Base-by-base conservation (phyloP, 78 protist species). In the Pelomyxa schiedti region DNA sequence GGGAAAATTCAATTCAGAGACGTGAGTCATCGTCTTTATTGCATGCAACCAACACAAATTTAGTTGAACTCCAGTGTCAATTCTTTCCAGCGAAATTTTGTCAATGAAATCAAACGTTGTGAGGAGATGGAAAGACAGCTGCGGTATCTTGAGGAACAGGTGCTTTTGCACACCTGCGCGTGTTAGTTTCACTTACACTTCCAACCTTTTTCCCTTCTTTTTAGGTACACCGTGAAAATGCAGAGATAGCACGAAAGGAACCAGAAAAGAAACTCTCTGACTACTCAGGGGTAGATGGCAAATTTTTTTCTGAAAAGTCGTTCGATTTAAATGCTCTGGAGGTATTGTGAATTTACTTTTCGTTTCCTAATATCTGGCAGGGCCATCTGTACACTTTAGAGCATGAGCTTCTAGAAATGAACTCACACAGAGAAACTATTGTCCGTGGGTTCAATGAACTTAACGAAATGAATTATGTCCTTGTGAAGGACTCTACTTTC, bases 121-220 rank as follows among this genome's bases (percentile, higher is more conserved):
- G 88, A 88, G 1, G 89, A 88, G 65, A 69, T 83, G 79, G 86
- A 83, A 41, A 79, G 92, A 28, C 71, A 74, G 22, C 8, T 87
- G 30, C 84, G 87, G 39, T 75, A 3, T 63, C 37, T 73, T 63
- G 1, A 69, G 22, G 39, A 39, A 0, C 42, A 37, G 22, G 29
- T 75, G 0, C 39, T 39, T 8, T 22, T 6, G 32, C 65, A 39
- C 1, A 39, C 1, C 70, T 1, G 4, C 64, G 69, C 71, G 35
- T 3, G 3, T 9, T 53, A 7, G 40, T 5, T 8, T n/a, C 24
- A 29, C 70, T 30, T 30, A 66, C 16, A 16, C 32, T 16, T 16
- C 16, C n/a, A n/a, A 66, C 28, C 35, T 30, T 2, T 36, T 58
- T 2, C 66, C 39, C 66, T 29, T 52, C 8, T 72, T 22, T 40